Base-by-base conservation (phyloP, 345 rosid species). In the Rhodomyrtus tomentosa region DNA sequence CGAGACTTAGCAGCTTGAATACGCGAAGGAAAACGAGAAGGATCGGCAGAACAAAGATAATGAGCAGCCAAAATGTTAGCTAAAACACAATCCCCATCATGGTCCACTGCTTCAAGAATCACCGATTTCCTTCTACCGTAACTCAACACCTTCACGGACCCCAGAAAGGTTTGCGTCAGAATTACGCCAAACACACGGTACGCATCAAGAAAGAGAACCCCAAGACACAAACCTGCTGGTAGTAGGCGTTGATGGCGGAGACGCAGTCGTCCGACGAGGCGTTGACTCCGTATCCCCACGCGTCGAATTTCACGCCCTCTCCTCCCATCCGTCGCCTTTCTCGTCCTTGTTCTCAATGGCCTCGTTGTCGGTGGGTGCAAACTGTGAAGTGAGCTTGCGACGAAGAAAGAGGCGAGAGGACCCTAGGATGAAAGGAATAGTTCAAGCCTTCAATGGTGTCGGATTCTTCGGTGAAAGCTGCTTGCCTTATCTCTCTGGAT, bases 21-120 rank as follows among this genome's bases (percentile, higher is more conserved):
- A 83, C 84, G 85, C 15, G 79, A 32, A 74, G 88, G 24, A 85
- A 91, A 92, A 79, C 83, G 88, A 80, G 92, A 87, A 86, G 92
- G 92, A 54, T 92, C 88, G 29, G 89, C 58, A 81, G 91, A 91
- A 58, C 54, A 90, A 80, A 94, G 91, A 87, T 84, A 93, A 83
- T 93, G 92, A 86, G 98, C 98, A 83, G 95, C 98, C 91, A 95
- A 89, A 84, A 93, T 86, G 82, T 95, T 94, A 80, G 91, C 98
- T 86, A 95, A 88, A 29, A 94, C 98, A 84, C 98, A 96, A 40
- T 90, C 92, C 82, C 90, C 90, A 83, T 95, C 98, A 83, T 82
- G 87, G 51, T 79, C 32, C 59, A 92, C 89, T 5, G 99, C 98
- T 59, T 93, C 91, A 49, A 95, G 87, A 74, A 93, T 93, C 91